phyloP scores from a whole-genome alignment of 352 stramenopile species.

The Thraustochytrium striatum region DNA sequence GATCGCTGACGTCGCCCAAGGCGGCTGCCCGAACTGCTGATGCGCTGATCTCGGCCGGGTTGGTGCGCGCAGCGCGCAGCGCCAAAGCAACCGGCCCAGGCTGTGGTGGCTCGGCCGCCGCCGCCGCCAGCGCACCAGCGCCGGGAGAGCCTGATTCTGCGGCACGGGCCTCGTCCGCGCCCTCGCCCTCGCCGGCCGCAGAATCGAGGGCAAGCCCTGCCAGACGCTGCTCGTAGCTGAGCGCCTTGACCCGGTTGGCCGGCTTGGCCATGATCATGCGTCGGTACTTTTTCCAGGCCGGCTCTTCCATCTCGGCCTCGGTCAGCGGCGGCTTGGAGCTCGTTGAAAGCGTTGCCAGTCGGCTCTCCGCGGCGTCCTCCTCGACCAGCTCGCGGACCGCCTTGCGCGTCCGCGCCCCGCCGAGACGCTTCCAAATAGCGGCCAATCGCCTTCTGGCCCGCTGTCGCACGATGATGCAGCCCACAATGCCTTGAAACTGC shows the following conservation, averaged over 20 bases:
- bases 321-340: background rate
- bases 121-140: no score
- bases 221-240: background rate
- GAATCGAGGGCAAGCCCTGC: no score
- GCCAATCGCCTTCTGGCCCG: constrained; percentile 52
- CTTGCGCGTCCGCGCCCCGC: constrained; percentile 6
- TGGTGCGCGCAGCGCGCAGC: no score
- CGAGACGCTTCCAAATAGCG: constrained; percentile 40
- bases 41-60: background rate
- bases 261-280: constrained; percentile 20
- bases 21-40: background rate
- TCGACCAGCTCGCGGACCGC: constrained; percentile 38
- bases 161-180: no score
- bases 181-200: no score
- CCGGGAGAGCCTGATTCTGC: no score
- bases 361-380: background rate
- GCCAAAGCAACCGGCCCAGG: no score
- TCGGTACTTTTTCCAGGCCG: background rate
- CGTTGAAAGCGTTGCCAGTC: background rate
- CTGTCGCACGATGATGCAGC: constrained; percentile 65
- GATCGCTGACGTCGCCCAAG: constrained; percentile 48
- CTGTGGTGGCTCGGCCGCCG: no score
- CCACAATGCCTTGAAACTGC: constrained; percentile 63
- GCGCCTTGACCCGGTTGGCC: background rate
- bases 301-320: background rate